phyloP scores from a whole-genome alignment of 352 stramenopile genomes.

The Phytopythium oedochilum region DNA sequence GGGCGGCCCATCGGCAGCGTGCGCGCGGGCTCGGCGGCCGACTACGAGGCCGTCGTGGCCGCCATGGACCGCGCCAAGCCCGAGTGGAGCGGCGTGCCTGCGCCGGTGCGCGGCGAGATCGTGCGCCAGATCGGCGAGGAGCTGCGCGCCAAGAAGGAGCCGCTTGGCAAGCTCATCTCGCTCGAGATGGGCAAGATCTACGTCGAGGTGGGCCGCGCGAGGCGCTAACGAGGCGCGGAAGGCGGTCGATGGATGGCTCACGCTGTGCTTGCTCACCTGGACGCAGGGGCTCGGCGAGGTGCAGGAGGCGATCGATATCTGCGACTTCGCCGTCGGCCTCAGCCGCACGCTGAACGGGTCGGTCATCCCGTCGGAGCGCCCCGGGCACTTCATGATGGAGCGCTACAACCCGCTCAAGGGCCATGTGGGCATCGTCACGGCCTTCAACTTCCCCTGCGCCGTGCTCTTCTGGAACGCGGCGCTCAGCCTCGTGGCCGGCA shows the following conservation, averaged over 20 bases:
- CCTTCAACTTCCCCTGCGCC: slow-evolving; percentile 93
- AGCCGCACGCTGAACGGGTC: slow-evolving; percentile 85
- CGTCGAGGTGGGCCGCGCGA: slow-evolving; percentile 63
- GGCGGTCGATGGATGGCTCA: too few species aligned
- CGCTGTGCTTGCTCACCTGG: too few species aligned
- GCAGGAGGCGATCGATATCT: slow-evolving; percentile 94
- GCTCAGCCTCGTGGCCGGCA: slow-evolving; percentile 87
- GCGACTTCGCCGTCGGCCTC: slow-evolving; percentile 91
- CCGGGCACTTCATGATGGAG: slow-evolving; percentile 93
- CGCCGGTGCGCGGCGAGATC: slow-evolving; percentile 87
- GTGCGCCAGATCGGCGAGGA: slow-evolving; percentile 90
- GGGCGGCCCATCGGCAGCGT: slow-evolving; percentile 83
- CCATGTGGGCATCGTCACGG: slow-evolving; percentile 91
- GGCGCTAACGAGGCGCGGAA: too few species aligned
- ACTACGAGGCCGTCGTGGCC: slow-evolving; percentile 82
- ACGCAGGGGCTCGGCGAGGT: slow-evolving; percentile 90
- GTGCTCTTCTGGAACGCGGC: slow-evolving; percentile 91
- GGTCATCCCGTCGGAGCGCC: slow-evolving; percentile 88
- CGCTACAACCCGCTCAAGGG: slow-evolving; percentile 91
- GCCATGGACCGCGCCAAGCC: slow-evolving; percentile 84
- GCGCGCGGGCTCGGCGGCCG: slow-evolving; percentile 63
- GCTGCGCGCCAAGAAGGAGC: slow-evolving; percentile 86
- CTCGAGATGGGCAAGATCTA: slow-evolving; percentile 95
- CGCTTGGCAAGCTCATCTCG: slow-evolving; percentile 86
- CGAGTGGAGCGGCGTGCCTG: slow-evolving; percentile 81